phyloP scores from a whole-genome alignment of 164 flowering plant species.

The Dillenia turbinata region DNA sequence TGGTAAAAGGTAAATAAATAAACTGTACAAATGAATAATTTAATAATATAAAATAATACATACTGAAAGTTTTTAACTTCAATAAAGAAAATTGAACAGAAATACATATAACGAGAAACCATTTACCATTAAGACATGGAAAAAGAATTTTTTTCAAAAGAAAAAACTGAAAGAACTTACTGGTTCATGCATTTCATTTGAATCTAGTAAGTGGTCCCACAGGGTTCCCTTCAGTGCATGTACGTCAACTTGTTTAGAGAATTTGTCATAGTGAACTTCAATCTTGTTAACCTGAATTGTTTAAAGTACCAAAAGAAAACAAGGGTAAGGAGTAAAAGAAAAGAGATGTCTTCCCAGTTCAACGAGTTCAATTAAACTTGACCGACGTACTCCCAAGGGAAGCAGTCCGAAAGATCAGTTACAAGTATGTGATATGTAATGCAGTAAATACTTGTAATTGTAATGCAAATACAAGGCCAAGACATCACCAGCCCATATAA shows the following conservation, averaged over 20 bases:
- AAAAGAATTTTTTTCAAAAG: background rate
- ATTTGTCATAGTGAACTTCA: slow-evolving; percentile 84
- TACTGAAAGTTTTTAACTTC: no score
- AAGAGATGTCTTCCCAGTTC: background rate
- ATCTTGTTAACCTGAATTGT: slow-evolving; percentile 66
- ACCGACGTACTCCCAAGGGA: background rate
- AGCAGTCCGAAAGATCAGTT: no score
- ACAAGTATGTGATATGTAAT: no score
- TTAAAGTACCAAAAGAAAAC: slow-evolving; percentile 1
- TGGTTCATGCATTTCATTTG: slow-evolving; percentile 22
- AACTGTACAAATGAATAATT: no score
- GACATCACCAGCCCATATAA: no score
- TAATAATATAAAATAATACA: no score
- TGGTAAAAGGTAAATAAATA: no score
- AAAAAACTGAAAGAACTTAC: slow-evolving; percentile 21
- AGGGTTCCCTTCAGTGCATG: slow-evolving; percentile 82
- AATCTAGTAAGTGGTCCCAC: slow-evolving; percentile 61
- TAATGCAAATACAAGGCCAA: no score
- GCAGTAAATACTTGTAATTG: no score
- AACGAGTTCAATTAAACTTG: background rate
- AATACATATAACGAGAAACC: no score
- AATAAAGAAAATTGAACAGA: no score
- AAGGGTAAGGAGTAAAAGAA: slow-evolving; percentile 6
- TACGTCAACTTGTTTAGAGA: slow-evolving; percentile 94
- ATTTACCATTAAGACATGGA: no score